A percentile compares a stretch with the other conserved stretches of the same genome.
These are phyloP conservation scores for Cornus kousa DNA, from an alignment of 148 eudicot genomes.

Conservation along the genomic window DNA sequence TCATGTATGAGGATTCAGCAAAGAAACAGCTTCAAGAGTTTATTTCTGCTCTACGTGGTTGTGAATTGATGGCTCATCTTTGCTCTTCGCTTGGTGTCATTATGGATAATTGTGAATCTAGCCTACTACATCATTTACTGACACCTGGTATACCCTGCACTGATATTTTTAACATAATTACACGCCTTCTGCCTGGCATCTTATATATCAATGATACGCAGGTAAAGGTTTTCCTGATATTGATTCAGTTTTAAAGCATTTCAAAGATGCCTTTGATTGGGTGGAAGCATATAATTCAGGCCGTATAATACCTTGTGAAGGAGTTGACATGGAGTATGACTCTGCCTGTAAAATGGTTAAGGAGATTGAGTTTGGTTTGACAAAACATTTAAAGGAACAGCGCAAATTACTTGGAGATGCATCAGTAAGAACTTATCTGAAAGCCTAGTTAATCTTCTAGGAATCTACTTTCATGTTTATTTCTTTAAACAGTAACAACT, in stretches of 20 bases:
- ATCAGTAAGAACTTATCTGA: conserved; percentile 49
- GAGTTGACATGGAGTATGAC: conserved; percentile 81
- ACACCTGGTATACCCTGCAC: conserved; percentile 58
- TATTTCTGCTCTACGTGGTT: conserved; percentile 82
- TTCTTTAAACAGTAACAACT: neutral
- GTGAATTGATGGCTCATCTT: conserved; percentile 68
- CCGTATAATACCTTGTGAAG: conserved; percentile 84
- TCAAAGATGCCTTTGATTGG: conserved; percentile 94
- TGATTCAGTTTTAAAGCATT: conserved; percentile 54
- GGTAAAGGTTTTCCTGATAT: conserved; percentile 79
- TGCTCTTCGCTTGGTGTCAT: conserved; percentile 72
- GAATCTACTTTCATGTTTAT: conserved; percentile 13
- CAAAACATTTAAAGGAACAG: conserved; percentile 74
- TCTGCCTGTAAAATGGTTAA: conserved; percentile 56
- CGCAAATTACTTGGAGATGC: conserved; percentile 57
- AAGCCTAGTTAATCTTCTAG: neutral
- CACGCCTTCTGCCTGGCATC: conserved; percentile 16
- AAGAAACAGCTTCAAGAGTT: conserved; percentile 95
- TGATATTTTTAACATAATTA: conserved; percentile 4
- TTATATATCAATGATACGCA: conserved; percentile 33
- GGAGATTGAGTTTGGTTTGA: conserved; percentile 59
- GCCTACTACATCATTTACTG: conserved; percentile 61
- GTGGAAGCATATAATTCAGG: conserved; percentile 84
- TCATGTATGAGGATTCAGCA: conserved; percentile 90
- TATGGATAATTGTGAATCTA: conserved; percentile 57